These are phyloP conservation scores for Saitozyma podzolica DNA, from an alignment of 768 basidiomycete genomes.

Conservation along the genomic window DNA sequence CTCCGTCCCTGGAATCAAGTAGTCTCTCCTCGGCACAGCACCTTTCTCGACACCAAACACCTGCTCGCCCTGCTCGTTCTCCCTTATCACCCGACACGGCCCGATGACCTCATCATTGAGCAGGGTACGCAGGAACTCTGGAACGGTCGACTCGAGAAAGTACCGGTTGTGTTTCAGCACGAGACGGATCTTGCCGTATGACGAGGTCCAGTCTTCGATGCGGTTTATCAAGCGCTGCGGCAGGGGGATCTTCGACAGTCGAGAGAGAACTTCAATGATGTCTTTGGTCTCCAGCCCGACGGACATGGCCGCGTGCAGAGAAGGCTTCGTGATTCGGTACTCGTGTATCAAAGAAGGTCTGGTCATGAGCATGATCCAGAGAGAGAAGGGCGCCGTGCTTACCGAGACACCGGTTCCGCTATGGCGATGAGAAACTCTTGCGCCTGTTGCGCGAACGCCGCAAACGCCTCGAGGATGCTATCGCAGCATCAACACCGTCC, in stretches of 20 bases:
- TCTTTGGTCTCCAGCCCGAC: conserved; percentile 97
- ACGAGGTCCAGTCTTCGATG: conserved; percentile 89
- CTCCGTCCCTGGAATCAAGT: conserved; percentile 82
- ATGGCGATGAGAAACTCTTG: conserved; percentile 98
- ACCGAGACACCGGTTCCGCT: conserved; percentile 98
- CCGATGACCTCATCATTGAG: conserved; percentile 75
- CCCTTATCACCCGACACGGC: conserved; percentile 55
- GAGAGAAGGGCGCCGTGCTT: conserved; percentile 52
- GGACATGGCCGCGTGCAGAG: conserved; percentile 96
- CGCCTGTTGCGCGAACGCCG: conserved; percentile 94
- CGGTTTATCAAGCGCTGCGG: conserved; percentile 80
- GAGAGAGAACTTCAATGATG: conserved; percentile 81
- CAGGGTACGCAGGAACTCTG: conserved; percentile 83
- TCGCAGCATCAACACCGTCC: too few relatives aligned
- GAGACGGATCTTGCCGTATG: conserved; percentile 97
- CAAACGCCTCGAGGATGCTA: conserved; percentile 93
- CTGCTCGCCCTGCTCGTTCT: conserved; percentile 49
- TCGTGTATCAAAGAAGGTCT: conserved; percentile 98
- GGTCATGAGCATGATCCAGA: conserved; percentile 4
- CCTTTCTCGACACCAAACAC: conserved; percentile 70
- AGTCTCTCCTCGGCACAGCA: conserved; percentile 81
- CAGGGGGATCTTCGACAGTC: conserved; percentile 75
- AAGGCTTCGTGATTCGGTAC: conserved; percentile 97
- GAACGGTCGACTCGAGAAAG: conserved; percentile 92
- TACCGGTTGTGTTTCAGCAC: conserved; percentile 98